A percentile compares a stretch with the other conserved stretches of the same genome.
phyloP scores from a whole-genome alignment of 805 yeast genomes.

The Teunomyces aglyptinius region DNA sequence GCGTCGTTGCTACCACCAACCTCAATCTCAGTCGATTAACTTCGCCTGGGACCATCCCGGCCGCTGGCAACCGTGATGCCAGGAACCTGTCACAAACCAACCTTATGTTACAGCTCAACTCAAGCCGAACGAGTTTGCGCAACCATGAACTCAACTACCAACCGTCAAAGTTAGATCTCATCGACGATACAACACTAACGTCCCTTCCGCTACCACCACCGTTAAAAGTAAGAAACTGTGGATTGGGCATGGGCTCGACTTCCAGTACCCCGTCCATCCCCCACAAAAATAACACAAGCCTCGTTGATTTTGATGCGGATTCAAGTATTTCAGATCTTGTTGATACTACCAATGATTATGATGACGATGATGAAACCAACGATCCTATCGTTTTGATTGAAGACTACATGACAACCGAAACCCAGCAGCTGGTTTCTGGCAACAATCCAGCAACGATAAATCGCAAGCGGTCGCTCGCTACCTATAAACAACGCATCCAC shows the following conservation, averaged over 20 bases:
- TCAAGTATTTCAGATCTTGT: conserved; percentile 2
- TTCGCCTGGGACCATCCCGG: conserved; percentile 5
- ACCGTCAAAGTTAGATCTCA: conserved; percentile 45
- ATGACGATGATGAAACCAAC: conserved; percentile 22
- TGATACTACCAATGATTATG: conserved; percentile 14
- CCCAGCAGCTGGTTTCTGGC: not conserved
- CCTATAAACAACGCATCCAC: conserved; percentile 27
- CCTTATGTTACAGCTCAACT: conserved; percentile 1
- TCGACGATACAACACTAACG: conserved; percentile 48
- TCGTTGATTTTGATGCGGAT: not conserved
- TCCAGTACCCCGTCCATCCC: conserved; percentile 3
- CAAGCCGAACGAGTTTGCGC: not conserved
- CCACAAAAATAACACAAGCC: not conserved
- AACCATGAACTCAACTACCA: conserved; percentile 21
- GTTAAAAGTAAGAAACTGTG: conserved; percentile 15
- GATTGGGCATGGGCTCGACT: not conserved
- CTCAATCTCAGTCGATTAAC: conserved; percentile 10
- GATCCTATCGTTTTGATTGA: conserved; percentile 52
- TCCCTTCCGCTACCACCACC: conserved; percentile 57
- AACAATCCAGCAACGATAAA: conserved; percentile 3
- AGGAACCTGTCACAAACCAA: conserved; percentile 2
- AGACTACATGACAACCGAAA: conserved; percentile 46
- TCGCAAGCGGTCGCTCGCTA: conserved; percentile 37
- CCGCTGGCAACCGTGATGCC: not conserved
- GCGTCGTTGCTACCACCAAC: conserved; percentile 13